These are phyloP conservation scores for Phaeodactylum tricornutum DNA, from an alignment of 108 stramenopile species.

Conservation along the genomic window DNA sequence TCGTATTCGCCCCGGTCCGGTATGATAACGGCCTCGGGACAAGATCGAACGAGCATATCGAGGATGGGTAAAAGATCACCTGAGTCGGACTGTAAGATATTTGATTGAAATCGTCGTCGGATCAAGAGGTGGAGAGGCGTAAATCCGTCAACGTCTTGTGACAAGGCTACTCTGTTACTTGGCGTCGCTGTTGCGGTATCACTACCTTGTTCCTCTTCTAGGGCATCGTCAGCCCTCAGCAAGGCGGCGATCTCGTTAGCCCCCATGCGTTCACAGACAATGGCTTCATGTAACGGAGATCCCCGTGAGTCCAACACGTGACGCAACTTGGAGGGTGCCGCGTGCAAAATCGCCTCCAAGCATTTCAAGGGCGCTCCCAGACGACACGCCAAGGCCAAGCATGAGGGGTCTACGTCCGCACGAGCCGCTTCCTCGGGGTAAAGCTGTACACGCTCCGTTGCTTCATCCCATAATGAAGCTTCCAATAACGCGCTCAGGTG, in stretches of 20 bases:
- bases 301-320: constrained; percentile 49
- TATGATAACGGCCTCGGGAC: constrained; percentile 50
- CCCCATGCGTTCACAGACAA: constrained; percentile 40
- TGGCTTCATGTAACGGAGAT: constrained; percentile 63
- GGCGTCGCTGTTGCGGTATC: neutral
- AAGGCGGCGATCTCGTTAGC: constrained; percentile 21
- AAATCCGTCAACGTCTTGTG: constrained; percentile 70
- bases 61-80: constrained; percentile 23
- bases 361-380: constrained; percentile 49
- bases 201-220: neutral
- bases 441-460: neutral
- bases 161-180: constrained; percentile 26
- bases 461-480: constrained; percentile 12
- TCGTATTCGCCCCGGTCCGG: constrained; percentile 69
- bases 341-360: constrained; percentile 38
- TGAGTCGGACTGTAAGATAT: constrained; percentile 16
- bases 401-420: constrained; percentile 23
- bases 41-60: constrained; percentile 39
- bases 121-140: constrained; percentile 66
- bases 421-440: constrained; percentile 11
- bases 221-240: constrained; percentile 22
- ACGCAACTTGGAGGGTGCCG: constrained; percentile 27
- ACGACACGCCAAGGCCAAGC: constrained; percentile 56
- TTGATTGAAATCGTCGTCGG: constrained; percentile 42
- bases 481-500: too few species aligned